Evolutionary conservation across 176 grass and related monocot genomes (phyloP).

Genomic region (Eragrostis curvula): DNA sequence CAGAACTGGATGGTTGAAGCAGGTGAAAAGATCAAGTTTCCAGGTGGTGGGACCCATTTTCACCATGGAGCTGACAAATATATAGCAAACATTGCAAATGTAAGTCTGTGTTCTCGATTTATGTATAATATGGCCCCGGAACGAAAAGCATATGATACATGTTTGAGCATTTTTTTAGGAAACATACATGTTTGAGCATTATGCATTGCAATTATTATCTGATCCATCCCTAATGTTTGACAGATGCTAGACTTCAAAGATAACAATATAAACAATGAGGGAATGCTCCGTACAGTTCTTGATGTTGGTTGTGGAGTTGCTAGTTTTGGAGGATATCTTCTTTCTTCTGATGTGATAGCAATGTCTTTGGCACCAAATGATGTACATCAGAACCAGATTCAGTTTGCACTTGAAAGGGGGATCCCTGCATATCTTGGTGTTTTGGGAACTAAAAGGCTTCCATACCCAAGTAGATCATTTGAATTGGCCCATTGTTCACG

Average conservation of each 20-base stretch:
- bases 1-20: constrained; percentile 99
- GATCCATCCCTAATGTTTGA: constrained; percentile 29
- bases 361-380: constrained; percentile 99
- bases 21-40: constrained; percentile 93
- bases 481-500: constrained; percentile 98
- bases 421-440: constrained; percentile 99
- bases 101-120: constrained; percentile 44
- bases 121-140: background rate
- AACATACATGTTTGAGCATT: no score
- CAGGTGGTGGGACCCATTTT: constrained; percentile 97
- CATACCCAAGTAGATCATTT: constrained; percentile 95
- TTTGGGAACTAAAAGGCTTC: constrained; percentile 94
- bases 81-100: constrained; percentile 93
- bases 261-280: constrained; percentile 86
- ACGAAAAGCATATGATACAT: constrained; percentile 2
- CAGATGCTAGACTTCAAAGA: constrained; percentile 98
- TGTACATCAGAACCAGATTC: constrained; percentile 99
- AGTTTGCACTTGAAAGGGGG: constrained; percentile 98
- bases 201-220: constrained; percentile 31
- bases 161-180: no score
- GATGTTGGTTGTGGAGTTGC: constrained; percentile 99
- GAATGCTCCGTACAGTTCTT: constrained; percentile 87
- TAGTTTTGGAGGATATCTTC: constrained; percentile 97
- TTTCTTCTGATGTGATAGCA: constrained; percentile 86
- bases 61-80: constrained; percentile 97